Base-by-base conservation (phyloP, 352 stramenopile genomes). In the Globisporangium recalcitrans region DNA sequence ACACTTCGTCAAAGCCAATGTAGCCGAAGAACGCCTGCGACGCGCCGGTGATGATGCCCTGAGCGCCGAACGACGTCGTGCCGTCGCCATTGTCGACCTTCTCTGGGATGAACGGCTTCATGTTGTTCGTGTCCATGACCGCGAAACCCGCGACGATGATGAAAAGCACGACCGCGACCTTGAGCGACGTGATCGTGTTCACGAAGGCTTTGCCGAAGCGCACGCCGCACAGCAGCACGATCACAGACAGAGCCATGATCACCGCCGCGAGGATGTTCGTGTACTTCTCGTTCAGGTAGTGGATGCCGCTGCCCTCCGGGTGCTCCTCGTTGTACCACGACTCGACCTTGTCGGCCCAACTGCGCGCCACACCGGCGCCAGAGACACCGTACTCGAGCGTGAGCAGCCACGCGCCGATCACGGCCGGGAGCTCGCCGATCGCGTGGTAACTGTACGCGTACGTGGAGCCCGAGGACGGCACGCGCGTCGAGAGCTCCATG, bases 401-500 rank as follows among this genome's bases (percentile, higher is more conserved):
- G 32, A 98, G 47, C 26, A 93, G 68, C 65, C 83, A 93, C 19
- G 81, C 91, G 1, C 87, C 88, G 26, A 98, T 70, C 29, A 97
- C 90, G 10, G 95, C 95, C 0, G 90, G 87, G 2, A 98, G 74
- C 65, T 98, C 95, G 34, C 93, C 93, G n/a, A 98, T 76, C 4
- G 87, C 78, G 59, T 97, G 81, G 74, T 97, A 98, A 27, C 88
- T 71, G 75, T 98, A 98, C 10, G 89, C 84, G 75, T 98, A 98
- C 4, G 87, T 97, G 47, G 69, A 88, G 8, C 93, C 93, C 7
- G 87, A 92, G 4, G 85, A 96, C 22, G 93, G 91, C 32, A 98
- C 85, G 34, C 87, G 72, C 5, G 78, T 88, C 29, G 84, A 88
- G 24, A 97, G 73, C 67, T 98, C 92, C 64, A 96, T 95, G 72